Evolutionary conservation across 805 yeast species (phyloP).

Genomic region (Candida takata): DNA sequence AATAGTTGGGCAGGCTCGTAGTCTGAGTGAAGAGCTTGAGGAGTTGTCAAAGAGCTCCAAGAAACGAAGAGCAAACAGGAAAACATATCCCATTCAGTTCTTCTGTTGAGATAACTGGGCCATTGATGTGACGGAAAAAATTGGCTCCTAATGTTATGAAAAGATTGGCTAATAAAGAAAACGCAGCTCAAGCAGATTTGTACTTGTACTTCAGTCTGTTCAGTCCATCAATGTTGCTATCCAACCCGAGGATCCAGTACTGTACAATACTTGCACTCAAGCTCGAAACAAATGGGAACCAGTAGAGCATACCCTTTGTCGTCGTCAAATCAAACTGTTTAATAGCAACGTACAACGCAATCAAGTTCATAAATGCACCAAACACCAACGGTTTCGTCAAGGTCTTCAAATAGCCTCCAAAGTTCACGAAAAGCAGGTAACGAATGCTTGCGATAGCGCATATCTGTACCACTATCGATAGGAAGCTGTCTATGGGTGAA

Average conservation of each 20-base stretch:
- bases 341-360: constrained; percentile 3
- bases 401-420: constrained; percentile 1
- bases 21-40: constrained; percentile 1
- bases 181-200: constrained; percentile 8
- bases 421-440: constrained; percentile 3
- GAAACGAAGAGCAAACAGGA: background rate
- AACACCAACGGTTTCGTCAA: constrained; percentile 4
- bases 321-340: constrained; percentile 2
- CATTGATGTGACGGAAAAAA: background rate
- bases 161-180: background rate
- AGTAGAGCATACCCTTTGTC: constrained; percentile 5
- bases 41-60: background rate
- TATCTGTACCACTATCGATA: constrained; percentile 5
- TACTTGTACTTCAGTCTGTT: constrained; percentile 12
- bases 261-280: constrained; percentile 5
- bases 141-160: background rate
- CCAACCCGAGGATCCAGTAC: constrained; percentile 9
- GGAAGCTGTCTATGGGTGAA: constrained; percentile 7
- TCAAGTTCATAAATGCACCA: constrained; percentile 2
- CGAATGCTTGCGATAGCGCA: constrained; percentile 7
- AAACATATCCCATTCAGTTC: constrained; percentile 1
- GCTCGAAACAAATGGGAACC: constrained; percentile 7
- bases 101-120: background rate
- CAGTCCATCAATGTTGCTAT: constrained; percentile 5
- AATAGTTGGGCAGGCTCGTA: background rate